Base-by-base conservation (phyloP, 257 asterid genomes). In the Solanum verrucosum region DNA sequence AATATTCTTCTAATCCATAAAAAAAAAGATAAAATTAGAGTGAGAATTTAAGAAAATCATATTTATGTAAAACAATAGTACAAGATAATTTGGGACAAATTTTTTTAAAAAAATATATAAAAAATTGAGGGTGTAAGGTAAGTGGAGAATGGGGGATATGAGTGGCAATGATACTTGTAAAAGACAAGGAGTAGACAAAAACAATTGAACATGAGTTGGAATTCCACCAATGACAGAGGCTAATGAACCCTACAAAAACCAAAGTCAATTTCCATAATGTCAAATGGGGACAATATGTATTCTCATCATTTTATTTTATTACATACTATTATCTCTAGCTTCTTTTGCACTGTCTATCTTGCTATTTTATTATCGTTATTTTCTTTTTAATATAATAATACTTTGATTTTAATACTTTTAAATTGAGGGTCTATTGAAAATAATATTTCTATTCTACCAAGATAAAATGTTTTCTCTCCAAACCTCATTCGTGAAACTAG, bases 121-220 rank as follows among this genome's bases (percentile, higher is more conserved):
- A 18, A 35, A 34, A 9, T 34, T 73, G 63, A 23, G 27, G 12
- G 40, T 27, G 40, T 46, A 27, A 81, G 40, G 40, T 42, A 18
- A 16, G 85, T 81, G 85, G n/a, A 49, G 86, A 77, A 88, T 88
- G n/a, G 86, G 82, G 84, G 81, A 87, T 83, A 73, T 87, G 88
- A 84, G 90, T 60, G 90, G 84, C 86, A 87, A 91, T 91, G 87
- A 90, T 90, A 90, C 42, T 21, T 56, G 85, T 18, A 21, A 87
- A 84, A 49, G 93, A 90, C 88, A 86, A 35, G 4, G 74, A 34
- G 67, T 38, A 82, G 94, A 90, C 96, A 91, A 92, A 78, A 79
- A 70, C 90, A 91, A 75, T 90, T 88, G 93, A 84, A 70, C 40
- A 67, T 92, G 97, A 94, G 93, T 91, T 93, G 97, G 97, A 94